These are phyloP conservation scores for Hordeum marinum DNA, from an alignment of 176 grass and related monocot species.

Conservation along the genomic window DNA sequence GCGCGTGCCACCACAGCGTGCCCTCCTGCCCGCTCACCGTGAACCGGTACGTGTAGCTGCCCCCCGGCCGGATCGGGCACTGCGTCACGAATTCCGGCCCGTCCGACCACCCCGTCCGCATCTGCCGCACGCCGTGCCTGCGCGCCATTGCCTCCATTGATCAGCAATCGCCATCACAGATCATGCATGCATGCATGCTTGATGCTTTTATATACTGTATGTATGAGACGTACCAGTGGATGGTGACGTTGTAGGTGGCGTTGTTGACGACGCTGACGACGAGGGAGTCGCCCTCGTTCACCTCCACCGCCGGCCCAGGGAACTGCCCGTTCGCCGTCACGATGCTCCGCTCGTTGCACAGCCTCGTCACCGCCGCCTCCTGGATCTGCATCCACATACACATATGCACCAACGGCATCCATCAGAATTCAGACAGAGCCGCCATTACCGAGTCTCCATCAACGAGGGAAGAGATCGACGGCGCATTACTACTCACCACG, in stretches of 20 bases:
- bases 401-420: neutral
- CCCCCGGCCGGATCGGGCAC: conserved; percentile 68
- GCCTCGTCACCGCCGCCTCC: conserved; percentile 75
- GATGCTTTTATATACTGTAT: no score
- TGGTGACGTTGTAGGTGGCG: conserved; percentile 51
- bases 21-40: conserved; percentile 72
- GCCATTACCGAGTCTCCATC: neutral
- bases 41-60: conserved; percentile 82
- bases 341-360: conserved; percentile 49
- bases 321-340: conserved; percentile 81
- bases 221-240: neutral
- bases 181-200: no score
- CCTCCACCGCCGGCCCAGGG: conserved; percentile 73
- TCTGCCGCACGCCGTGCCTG: conserved; percentile 87
- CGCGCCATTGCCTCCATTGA: conserved; percentile 35
- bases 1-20: conserved; percentile 96
- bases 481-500: conserved; percentile 31
- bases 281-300: conserved; percentile 62
- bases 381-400: conserved; percentile 33
- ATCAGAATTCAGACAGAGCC: neutral
- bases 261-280: conserved; percentile 49
- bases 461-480: neutral
- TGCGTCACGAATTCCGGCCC: conserved; percentile 95
- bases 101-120: conserved; percentile 85
- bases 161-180: no score